phyloP scores from a whole-genome alignment of 164 flowering plant species.

The Cinnamomum micranthum region DNA sequence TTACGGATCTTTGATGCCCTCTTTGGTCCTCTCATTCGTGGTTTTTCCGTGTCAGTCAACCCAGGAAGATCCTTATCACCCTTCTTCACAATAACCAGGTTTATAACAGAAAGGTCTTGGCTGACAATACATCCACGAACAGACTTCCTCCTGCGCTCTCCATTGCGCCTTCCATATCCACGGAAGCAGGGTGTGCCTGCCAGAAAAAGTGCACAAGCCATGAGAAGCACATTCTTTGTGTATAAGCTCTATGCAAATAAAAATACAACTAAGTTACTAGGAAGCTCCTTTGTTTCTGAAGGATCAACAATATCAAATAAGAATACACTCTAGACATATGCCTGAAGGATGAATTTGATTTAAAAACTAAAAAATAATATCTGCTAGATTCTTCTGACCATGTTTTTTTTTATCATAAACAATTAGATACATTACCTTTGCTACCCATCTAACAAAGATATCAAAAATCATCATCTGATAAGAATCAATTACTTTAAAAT shows the following conservation, averaged over 20 bases:
- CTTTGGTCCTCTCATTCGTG: conserved; percentile 73
- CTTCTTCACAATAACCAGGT: conserved; percentile 69
- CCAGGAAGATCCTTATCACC: conserved; percentile 70
- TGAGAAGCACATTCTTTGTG: background rate
- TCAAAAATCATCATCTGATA: too few species aligned
- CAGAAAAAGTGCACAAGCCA: background rate
- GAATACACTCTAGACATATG: background rate
- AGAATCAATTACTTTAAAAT: too few species aligned
- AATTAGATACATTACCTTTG: too few species aligned
- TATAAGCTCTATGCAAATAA: too few species aligned
- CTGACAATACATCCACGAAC: conserved; percentile 75
- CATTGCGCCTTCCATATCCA: conserved; percentile 61
- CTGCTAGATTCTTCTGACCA: too few species aligned
- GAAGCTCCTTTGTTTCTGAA: too few species aligned
- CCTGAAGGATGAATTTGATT: background rate
- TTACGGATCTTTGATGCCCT: conserved; percentile 69
- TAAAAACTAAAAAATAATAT: too few species aligned
- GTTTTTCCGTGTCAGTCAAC: conserved; percentile 57
- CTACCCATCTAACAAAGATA: too few species aligned
- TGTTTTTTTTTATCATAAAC: too few species aligned
- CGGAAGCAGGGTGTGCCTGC: conserved; percentile 70
- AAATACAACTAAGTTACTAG: too few species aligned
- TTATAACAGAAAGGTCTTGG: conserved; percentile 58
- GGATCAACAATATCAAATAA: background rate
- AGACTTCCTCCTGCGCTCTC: conserved; percentile 66